These are phyloP conservation scores for Cornus suecica DNA, from an alignment of 148 eudicot genomes.

Conservation along the genomic window DNA sequence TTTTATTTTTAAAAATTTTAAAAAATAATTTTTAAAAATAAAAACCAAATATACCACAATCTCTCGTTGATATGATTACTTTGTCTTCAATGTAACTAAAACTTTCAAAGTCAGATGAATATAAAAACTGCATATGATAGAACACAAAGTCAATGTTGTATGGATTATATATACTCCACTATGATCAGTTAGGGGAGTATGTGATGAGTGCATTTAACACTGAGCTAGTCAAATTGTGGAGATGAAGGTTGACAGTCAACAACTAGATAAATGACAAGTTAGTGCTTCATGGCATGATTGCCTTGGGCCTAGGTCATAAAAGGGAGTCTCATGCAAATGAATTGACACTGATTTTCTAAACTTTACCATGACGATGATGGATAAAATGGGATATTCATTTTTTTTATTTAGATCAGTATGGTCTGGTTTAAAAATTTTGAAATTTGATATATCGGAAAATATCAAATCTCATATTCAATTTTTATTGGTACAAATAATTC, in stretches of 20 bases:
- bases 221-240: slow-evolving; percentile 4
- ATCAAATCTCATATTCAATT: too few species aligned
- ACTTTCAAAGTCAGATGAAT: neutral
- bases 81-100: neutral
- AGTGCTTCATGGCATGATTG: slow-evolving; percentile 6
- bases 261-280: neutral
- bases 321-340: neutral
- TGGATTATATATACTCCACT: neutral
- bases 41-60: too few species aligned
- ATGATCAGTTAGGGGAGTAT: neutral
- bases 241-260: slow-evolving; percentile 3
- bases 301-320: slow-evolving; percentile 1
- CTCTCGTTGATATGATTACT: too few species aligned
- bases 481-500: too few species aligned
- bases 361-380: neutral
- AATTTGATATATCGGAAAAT: too few species aligned
- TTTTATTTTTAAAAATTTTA: too few species aligned
- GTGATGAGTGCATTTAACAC: neutral
- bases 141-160: neutral
- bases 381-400: neutral
- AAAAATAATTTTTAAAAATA: too few species aligned
- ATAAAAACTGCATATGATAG: neutral
- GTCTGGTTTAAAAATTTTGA: too few species aligned
- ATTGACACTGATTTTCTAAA: slow-evolving; percentile 9
- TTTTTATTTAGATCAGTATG: too few species aligned